Evolutionary conservation across 306 rosid species (phyloP).

Genomic region (Sicyos edulis): DNA sequence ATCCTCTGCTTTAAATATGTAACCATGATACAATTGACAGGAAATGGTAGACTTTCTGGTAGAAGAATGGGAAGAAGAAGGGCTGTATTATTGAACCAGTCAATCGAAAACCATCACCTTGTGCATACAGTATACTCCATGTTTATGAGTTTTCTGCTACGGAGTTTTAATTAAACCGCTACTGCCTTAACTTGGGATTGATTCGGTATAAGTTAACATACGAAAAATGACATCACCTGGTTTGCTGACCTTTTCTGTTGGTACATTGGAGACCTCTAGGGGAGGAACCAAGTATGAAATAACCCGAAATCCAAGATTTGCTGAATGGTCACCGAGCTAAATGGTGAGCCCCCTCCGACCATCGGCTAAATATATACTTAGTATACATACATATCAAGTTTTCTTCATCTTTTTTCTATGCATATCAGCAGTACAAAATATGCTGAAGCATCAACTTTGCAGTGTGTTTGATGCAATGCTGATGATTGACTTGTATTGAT

Average conservation of each 20-base stretch:
- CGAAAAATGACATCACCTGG: conserved; percentile 2
- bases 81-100: conserved; percentile 14
- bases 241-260: conserved; percentile 1
- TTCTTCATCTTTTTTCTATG: not conserved
- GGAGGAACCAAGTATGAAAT: not conserved
- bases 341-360: not conserved
- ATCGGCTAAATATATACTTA: conserved; percentile 6
- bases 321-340: not conserved
- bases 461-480: conserved; percentile 5
- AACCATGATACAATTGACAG: conserved; percentile 9
- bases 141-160: not conserved
- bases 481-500: conserved; percentile 12
- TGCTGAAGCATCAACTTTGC: not conserved
- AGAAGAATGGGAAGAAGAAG: conserved; percentile 24
- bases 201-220: not conserved
- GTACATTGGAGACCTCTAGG: conserved; percentile 6
- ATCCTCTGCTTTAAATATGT: conserved; percentile 7
- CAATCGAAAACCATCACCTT: not conserved
- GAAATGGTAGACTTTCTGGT: conserved; percentile 22
- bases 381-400: not conserved
- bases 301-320: not conserved
- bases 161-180: not conserved
- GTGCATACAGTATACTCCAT: conserved; percentile 5
- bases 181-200: not conserved
- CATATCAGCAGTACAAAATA: not conserved